phyloP scores from a whole-genome alignment of 768 basidiomycete species.

The Amanita rimosa region DNA sequence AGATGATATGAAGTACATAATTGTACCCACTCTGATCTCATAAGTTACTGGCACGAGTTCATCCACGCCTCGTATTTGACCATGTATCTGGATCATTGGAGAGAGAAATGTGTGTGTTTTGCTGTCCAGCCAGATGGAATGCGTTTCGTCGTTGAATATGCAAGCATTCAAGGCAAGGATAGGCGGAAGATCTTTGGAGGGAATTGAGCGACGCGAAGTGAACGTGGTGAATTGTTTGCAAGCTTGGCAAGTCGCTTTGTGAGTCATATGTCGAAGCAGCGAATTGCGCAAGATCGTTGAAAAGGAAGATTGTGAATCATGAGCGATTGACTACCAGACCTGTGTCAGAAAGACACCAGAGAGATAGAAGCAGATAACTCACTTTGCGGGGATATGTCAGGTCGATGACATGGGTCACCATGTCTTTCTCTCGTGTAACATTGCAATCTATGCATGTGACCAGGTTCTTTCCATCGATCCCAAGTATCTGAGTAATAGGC shows the following conservation, averaged over 20 bases:
- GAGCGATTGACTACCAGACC: not conserved
- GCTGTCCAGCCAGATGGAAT: constrained; percentile 67
- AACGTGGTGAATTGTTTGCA: constrained; percentile 76
- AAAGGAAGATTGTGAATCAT: constrained; percentile 27
- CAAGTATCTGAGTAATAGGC: constrained; percentile 79
- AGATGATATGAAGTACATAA: not conserved
- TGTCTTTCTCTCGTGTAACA: constrained; percentile 59
- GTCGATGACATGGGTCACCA: constrained; percentile 76
- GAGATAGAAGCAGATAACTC: constrained; percentile 7
- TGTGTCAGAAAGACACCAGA: not conserved
- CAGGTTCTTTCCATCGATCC: constrained; percentile 66
- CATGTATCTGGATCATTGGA: constrained; percentile 42
- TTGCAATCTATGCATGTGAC: constrained; percentile 72
- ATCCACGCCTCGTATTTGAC: constrained; percentile 47
- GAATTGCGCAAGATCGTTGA: constrained; percentile 61
- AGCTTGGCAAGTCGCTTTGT: constrained; percentile 77
- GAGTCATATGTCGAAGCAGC: constrained; percentile 67
- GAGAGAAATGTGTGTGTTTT: constrained; percentile 48
- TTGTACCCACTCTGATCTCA: constrained; percentile 52
- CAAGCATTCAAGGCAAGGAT: constrained; percentile 81
- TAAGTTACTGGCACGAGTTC: constrained; percentile 51
- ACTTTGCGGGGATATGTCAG: constrained; percentile 83
- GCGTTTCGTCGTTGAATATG: constrained; percentile 63
- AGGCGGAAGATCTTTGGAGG: constrained; percentile 62
- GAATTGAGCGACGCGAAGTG: constrained; percentile 54